Conservation (phyloP, 2,329 filamentous ascomycete species). For the Xylariales sp. region DNA sequence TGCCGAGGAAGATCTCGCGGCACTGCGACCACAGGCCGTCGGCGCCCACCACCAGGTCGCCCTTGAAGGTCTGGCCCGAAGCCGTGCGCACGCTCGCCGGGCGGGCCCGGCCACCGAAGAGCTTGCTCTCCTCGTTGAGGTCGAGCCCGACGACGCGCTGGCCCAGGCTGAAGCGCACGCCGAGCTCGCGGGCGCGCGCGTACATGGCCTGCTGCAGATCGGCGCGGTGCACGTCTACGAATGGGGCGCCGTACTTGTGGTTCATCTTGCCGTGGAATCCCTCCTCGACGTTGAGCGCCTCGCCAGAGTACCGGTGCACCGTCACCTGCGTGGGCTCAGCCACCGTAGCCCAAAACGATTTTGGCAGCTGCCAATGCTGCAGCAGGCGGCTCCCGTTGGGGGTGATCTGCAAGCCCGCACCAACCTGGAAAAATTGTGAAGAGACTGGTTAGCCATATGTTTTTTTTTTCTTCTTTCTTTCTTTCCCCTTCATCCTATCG, state of each 20-base stretch:
- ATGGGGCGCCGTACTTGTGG: constrained; percentile 51
- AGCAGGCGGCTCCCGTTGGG: constrained; percentile 47
- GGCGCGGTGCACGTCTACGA: constrained; percentile 57
- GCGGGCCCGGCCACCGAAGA: too few relatives aligned
- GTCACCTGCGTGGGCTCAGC: constrained; percentile 41
- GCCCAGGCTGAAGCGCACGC: constrained; percentile 45
- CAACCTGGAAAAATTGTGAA: too few relatives aligned
- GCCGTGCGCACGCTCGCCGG: constrained; percentile 35
- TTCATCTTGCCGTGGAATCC: constrained; percentile 50
- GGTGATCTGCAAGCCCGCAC: constrained; percentile 49
- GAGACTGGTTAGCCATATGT: too few relatives aligned
- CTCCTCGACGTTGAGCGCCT: constrained; percentile 43
- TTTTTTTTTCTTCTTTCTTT: too few relatives aligned
- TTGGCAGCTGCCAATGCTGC: constrained; percentile 43
- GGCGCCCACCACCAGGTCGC: constrained; percentile 57
- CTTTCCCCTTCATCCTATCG: too few relatives aligned
- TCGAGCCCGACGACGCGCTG: constrained; percentile 42
- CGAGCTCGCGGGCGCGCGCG: constrained; percentile 45
- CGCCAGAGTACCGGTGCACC: constrained; percentile 49
- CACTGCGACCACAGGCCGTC: constrained; percentile 62
- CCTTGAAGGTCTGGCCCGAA: constrained; percentile 31
- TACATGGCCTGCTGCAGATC: constrained; percentile 54
- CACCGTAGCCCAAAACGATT: constrained; percentile 31
- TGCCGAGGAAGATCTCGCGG: constrained; percentile 42
- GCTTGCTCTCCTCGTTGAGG: too few relatives aligned